phyloP scores from a whole-genome alignment of 2,329 filamentous ascomycete species.

The Xylaria digitata region DNA sequence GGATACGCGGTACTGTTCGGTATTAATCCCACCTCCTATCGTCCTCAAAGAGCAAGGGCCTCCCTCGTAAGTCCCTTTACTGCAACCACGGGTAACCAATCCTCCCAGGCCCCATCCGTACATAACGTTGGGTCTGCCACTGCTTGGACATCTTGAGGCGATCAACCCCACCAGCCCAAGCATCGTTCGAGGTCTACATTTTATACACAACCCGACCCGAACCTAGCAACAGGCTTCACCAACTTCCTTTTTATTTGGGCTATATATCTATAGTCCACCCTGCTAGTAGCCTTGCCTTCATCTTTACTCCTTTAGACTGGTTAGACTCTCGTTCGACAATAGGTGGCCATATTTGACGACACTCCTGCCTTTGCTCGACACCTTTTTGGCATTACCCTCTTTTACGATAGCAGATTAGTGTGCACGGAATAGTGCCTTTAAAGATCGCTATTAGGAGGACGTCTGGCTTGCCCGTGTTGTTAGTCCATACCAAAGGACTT shows the following conservation, averaged over 20 bases:
- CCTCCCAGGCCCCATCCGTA: slow-evolving; percentile 55
- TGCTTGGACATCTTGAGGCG: slow-evolving; percentile 54
- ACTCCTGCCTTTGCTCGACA: slow-evolving; percentile 29
- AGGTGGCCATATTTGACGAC: slow-evolving; percentile 13
- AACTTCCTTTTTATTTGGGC: slow-evolving; percentile 31
- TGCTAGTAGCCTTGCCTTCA: slow-evolving; percentile 18
- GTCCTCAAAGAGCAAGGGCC: slow-evolving; percentile 56
- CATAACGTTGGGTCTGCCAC: slow-evolving; percentile 55
- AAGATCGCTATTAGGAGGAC: slow-evolving; percentile 7
- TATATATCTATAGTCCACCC: slow-evolving; percentile 42
- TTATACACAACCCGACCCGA: slow-evolving; percentile 52
- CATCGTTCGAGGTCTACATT: slow-evolving; percentile 54
- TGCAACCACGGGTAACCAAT: slow-evolving; percentile 53
- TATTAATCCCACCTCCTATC: slow-evolving; percentile 62
- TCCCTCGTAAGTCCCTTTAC: slow-evolving; percentile 54
- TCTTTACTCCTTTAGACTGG: slow-evolving; percentile 21
- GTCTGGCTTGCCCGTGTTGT: slow-evolving; percentile 17
- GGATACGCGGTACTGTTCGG: slow-evolving; percentile 56
- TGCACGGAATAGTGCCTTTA: slow-evolving; percentile 17
- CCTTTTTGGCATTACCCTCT: slow-evolving; percentile 14
- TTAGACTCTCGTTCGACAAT: slow-evolving; percentile 25
- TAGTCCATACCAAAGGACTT: neutral
- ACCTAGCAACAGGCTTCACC: slow-evolving; percentile 42
- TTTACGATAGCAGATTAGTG: slow-evolving; percentile 14
- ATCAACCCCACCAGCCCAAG: slow-evolving; percentile 56